These are phyloP conservation scores for Fraxinus greggii DNA, from an alignment of 305 asterid species.

Conservation along the genomic window DNA sequence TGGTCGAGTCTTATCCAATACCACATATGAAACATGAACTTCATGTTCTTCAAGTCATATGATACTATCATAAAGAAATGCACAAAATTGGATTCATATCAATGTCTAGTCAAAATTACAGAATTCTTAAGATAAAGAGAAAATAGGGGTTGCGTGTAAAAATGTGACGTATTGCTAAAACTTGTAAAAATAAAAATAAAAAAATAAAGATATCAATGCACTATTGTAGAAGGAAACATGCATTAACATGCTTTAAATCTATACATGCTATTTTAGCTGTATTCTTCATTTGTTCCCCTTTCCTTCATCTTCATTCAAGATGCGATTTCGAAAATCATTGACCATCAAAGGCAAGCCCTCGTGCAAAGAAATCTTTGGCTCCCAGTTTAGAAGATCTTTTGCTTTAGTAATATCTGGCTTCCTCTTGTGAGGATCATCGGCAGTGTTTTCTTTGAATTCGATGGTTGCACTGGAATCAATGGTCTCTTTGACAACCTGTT, in stretches of 20 bases:
- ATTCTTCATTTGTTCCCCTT: constrained; percentile 35
- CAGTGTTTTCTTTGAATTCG: constrained; percentile 66
- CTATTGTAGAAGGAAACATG: constrained; percentile 24
- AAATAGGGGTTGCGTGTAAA: constrained; percentile 12
- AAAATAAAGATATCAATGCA: constrained; percentile 28
- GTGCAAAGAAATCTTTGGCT: constrained; percentile 72
- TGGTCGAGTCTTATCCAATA: background rate
- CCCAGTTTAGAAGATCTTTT: constrained; percentile 88
- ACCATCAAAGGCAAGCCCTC: constrained; percentile 96
- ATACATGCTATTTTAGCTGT: constrained; percentile 33
- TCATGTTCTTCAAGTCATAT: background rate
- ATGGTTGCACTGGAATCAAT: constrained; percentile 47
- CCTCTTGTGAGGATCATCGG: constrained; percentile 95
- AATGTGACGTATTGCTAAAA: constrained; percentile 20
- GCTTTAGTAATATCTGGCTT: constrained; percentile 93
- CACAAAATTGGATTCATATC: constrained; percentile 12
- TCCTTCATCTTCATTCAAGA: constrained; percentile 50
- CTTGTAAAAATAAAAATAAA: constrained; percentile 14
- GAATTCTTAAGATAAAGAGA: constrained; percentile 10
- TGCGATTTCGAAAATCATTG: constrained; percentile 57
- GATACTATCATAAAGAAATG: background rate
- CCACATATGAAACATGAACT: background rate
- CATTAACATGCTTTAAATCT: constrained; percentile 34
- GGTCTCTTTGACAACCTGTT: constrained; percentile 54
- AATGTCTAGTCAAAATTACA: constrained; percentile 27